Conservation (phyloP, 2,329 filamentous ascomycete genomes). For the Microsporum canis region DNA sequence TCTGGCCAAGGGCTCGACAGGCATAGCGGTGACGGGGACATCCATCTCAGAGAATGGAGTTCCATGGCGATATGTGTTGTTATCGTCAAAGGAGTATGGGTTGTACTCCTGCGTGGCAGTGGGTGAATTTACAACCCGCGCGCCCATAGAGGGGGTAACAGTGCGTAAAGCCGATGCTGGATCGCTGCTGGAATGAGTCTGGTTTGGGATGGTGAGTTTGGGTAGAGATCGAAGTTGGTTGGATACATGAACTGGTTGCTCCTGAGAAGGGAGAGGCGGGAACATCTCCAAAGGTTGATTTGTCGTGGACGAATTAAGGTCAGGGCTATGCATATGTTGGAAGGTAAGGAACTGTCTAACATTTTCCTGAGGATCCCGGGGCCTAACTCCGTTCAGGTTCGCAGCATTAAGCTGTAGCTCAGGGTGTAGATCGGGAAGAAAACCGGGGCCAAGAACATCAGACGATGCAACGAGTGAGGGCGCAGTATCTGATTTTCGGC, state of each 20-base stretch:
- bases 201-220: slow-evolving; percentile 45
- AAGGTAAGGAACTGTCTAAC: slow-evolving; percentile 84
- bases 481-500: slow-evolving; percentile 59
- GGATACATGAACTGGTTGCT: slow-evolving; percentile 30
- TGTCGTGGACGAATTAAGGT: slow-evolving; percentile 54
- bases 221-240: slow-evolving; percentile 43
- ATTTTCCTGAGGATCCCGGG: slow-evolving; percentile 78
- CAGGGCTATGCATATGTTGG: slow-evolving; percentile 47
- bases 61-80: slow-evolving; percentile 50
- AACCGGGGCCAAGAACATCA: slow-evolving; percentile 66
- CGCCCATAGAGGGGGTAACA: slow-evolving; percentile 21
- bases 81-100: slow-evolving; percentile 21
- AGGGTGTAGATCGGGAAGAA: slow-evolving; percentile 50
- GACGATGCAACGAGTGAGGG: slow-evolving; percentile 85
- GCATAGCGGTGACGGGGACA: slow-evolving; percentile 65
- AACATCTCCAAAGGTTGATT: slow-evolving; percentile 47
- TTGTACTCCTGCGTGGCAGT: slow-evolving; percentile 42
- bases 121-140: slow-evolving; percentile 14
- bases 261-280: slow-evolving; percentile 19
- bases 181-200: slow-evolving; percentile 19
- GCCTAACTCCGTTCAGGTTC: slow-evolving; percentile 56
- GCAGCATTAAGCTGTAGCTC: slow-evolving; percentile 61
- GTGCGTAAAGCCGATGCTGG: slow-evolving; percentile 22
- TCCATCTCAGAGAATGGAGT: slow-evolving; percentile 83
- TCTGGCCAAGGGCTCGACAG: slow-evolving; percentile 60